These are phyloP conservation scores for Zostera marina DNA, from an alignment of 116 monocot genomes.

Conservation along the genomic window DNA sequence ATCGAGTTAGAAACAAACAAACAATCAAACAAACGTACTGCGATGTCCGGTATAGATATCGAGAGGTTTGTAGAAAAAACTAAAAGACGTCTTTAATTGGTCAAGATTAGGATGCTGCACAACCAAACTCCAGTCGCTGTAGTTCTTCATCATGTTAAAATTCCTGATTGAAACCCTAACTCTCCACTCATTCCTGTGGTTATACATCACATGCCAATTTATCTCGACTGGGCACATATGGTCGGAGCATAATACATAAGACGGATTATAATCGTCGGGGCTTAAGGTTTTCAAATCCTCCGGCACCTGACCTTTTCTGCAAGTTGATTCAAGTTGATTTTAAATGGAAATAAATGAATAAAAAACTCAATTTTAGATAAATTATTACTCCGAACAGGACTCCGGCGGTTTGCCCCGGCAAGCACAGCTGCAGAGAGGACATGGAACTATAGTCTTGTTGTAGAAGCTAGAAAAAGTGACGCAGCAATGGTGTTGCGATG, in stretches of 20 bases:
- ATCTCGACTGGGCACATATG: slow-evolving; percentile 73
- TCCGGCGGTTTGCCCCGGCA: slow-evolving; percentile 16
- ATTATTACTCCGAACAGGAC: slow-evolving; percentile 28
- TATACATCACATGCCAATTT: slow-evolving; percentile 76
- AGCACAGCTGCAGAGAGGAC: slow-evolving; percentile 56
- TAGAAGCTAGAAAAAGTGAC: slow-evolving; percentile 78
- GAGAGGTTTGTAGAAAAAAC: slow-evolving; percentile 47
- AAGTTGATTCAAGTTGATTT: background rate
- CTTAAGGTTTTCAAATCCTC: slow-evolving; percentile 4
- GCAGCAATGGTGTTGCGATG: slow-evolving; percentile 44
- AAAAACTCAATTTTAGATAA: too few species aligned
- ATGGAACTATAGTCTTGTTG: slow-evolving; percentile 34
- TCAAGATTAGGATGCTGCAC: slow-evolving; percentile 59
- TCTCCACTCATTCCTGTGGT: slow-evolving; percentile 65
- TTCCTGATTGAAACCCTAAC: slow-evolving; percentile 73
- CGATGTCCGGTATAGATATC: slow-evolving; percentile 14
- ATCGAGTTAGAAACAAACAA: background rate
- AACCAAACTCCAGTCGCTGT: slow-evolving; percentile 75
- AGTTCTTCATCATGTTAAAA: slow-evolving; percentile 50
- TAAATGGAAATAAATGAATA: too few species aligned
- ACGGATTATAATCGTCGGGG: background rate
- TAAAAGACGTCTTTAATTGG: slow-evolving; percentile 41
- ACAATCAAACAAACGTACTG: slow-evolving; percentile 21
- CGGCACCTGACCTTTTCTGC: slow-evolving; percentile 15
- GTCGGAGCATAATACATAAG: slow-evolving; percentile 28